Conservation (phyloP, 2,329 filamentous ascomycete species). For the Fusarium veterinarium region DNA sequence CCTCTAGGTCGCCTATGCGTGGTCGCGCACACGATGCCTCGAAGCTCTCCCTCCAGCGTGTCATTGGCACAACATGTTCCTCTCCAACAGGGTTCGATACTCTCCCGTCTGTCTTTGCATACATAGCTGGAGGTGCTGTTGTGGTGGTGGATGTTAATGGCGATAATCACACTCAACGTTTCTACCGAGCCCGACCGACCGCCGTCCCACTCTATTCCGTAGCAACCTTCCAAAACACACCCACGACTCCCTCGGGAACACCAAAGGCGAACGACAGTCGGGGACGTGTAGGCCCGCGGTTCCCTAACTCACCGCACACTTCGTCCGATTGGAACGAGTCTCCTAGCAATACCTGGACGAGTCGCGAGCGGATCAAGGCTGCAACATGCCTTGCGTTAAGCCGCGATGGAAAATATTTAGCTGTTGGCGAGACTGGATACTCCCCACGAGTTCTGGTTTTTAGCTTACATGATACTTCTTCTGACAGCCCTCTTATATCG, state of each 20-base stretch:
- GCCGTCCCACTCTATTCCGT: slow-evolving; percentile 74
- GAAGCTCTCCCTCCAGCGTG: slow-evolving; percentile 79
- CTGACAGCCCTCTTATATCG: slow-evolving; percentile 84
- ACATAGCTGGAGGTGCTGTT: slow-evolving; percentile 93
- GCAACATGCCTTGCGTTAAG: slow-evolving; percentile 92
- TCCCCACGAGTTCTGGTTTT: slow-evolving; percentile 92
- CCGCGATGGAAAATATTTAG: slow-evolving; percentile 85
- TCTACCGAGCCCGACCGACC: slow-evolving; percentile 87
- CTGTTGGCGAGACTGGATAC: slow-evolving; percentile 96
- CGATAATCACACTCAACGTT: slow-evolving; percentile 78
- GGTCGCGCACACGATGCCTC: slow-evolving; percentile 64
- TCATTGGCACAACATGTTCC: slow-evolving; percentile 90
- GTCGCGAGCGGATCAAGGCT: slow-evolving; percentile 91
- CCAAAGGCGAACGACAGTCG: slow-evolving; percentile 73
- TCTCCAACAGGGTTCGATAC: slow-evolving; percentile 89
- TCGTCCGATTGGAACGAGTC: slow-evolving; percentile 70
- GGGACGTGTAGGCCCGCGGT: slow-evolving; percentile 62
- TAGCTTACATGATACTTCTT: slow-evolving; percentile 81
- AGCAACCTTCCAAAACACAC: slow-evolving; percentile 62
- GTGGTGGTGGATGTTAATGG: slow-evolving; percentile 85
- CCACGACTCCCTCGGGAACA: slow-evolving; percentile 63
- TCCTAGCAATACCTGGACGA: slow-evolving; percentile 82
- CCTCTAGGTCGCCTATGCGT: slow-evolving; percentile 71
- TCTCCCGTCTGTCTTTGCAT: slow-evolving; percentile 82
- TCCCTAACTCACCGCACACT: slow-evolving; percentile 61